These are phyloP conservation scores for Penicillium daleae DNA, from an alignment of 495 filamentous ascomycete genomes.

Conservation along the genomic window DNA sequence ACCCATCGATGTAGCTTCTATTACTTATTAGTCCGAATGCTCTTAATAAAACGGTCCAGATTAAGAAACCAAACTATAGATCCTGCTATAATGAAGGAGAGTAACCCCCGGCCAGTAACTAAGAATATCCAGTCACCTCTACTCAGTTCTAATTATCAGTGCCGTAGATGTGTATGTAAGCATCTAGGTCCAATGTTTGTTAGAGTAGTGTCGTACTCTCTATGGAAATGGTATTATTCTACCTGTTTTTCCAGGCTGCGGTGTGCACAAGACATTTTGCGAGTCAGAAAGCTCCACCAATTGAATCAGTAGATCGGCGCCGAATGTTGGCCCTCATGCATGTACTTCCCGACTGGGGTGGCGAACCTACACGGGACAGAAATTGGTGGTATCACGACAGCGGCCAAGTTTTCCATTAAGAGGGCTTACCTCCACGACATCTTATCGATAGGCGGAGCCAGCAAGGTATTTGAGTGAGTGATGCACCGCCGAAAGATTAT, in stretches of 20 bases:
- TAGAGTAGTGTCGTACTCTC: neutral
- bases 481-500: neutral
- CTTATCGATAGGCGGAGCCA: neutral
- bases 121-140: too few relatives aligned
- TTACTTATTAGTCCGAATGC: too few relatives aligned
- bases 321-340: neutral
- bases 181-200: neutral
- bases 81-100: too few relatives aligned
- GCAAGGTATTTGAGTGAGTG: neutral
- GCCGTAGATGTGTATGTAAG: neutral
- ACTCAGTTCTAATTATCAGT: too few relatives aligned
- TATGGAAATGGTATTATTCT: neutral
- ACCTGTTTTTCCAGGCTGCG: neutral
- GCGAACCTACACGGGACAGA: neutral
- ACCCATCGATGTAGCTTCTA: too few relatives aligned
- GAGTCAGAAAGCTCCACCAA: neutral
- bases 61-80: too few relatives aligned
- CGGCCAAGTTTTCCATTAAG: neutral
- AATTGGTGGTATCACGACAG: neutral
- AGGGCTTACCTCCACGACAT: neutral
- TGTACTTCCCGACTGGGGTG: too few relatives aligned
- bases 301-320: neutral
- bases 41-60: too few relatives aligned
- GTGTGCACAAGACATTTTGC: neutral
- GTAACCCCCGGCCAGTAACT: too few relatives aligned